phyloP scores from a whole-genome alignment of 768 basidiomycete genomes.

The Clitopilus passeckerianus region DNA sequence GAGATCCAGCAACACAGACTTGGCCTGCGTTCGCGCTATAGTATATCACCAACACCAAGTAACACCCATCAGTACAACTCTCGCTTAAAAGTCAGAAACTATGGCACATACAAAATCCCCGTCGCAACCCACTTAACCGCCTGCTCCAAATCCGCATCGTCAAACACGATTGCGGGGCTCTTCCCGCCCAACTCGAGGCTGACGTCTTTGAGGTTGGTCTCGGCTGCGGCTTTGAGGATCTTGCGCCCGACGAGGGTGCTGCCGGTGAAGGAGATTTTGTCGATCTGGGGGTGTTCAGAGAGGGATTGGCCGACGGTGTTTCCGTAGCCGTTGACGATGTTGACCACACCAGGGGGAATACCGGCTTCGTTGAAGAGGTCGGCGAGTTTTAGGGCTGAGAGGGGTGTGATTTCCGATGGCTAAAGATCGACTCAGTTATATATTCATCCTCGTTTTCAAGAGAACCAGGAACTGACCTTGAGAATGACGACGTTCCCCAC shows the following conservation, averaged over 20 bases:
- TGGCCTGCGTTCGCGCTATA: slow-evolving; percentile 35
- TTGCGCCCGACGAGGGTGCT: slow-evolving; percentile 73
- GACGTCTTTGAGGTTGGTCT: slow-evolving; percentile 79
- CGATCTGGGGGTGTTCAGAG: slow-evolving; percentile 44
- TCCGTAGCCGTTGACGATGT: slow-evolving; percentile 57
- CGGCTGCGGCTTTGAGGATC: slow-evolving; percentile 73
- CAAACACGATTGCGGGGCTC: slow-evolving; percentile 64
- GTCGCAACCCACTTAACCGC: background rate
- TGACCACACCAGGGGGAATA: slow-evolving; percentile 66
- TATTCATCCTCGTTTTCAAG: background rate
- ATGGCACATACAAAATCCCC: background rate
- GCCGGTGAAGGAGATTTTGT: slow-evolving; percentile 82
- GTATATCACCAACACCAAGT: too few species aligned
- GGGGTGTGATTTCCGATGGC: slow-evolving; percentile 61
- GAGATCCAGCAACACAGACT: slow-evolving; percentile 74
- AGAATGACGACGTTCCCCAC: slow-evolving; percentile 57
- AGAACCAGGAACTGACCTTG: slow-evolving; percentile 20
- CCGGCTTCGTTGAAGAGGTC: slow-evolving; percentile 59
- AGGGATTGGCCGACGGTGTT: slow-evolving; percentile 58
- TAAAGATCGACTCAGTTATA: slow-evolving; percentile 12
- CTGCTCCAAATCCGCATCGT: slow-evolving; percentile 55
- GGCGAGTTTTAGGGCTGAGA: slow-evolving; percentile 44
- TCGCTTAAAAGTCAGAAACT: too few species aligned
- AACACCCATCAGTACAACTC: too few species aligned
- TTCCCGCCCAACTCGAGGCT: slow-evolving; percentile 82